Conservation (phyloP, 148 eudicot species). For the Rhododendron simsii region DNA sequence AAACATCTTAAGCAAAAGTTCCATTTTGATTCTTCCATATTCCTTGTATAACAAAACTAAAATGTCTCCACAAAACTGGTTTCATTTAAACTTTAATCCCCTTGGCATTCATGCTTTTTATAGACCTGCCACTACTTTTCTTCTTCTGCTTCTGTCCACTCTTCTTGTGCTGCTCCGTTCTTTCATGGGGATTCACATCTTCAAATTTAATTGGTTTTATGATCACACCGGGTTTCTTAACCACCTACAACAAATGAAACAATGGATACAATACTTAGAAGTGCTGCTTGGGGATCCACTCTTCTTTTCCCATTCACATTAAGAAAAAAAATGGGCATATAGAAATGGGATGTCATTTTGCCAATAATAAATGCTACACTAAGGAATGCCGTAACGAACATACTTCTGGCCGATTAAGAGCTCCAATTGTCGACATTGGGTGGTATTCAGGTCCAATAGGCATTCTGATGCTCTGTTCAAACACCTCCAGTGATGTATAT, state of each 20-base stretch:
- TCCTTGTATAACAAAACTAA: neutral
- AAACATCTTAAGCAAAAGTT: neutral
- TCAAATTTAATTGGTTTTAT: slow-evolving; percentile 70
- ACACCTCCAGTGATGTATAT: slow-evolving; percentile 60
- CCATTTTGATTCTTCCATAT: neutral
- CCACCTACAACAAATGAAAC: slow-evolving; percentile 51
- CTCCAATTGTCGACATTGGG: slow-evolving; percentile 61
- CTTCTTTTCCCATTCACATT: neutral
- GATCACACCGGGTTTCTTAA: slow-evolving; percentile 74
- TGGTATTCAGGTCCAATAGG: slow-evolving; percentile 94
- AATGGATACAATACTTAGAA: slow-evolving; percentile 3
- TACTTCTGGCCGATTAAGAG: slow-evolving; percentile 86
- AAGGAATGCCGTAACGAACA: slow-evolving; percentile 8
- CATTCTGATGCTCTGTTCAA: slow-evolving; percentile 68
- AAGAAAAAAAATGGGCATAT: neutral
- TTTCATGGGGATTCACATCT: slow-evolving; percentile 64
- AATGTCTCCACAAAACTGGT: neutral
- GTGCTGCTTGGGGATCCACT: neutral
- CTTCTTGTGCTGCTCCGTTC: slow-evolving; percentile 34
- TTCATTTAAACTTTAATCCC: slow-evolving; percentile 1
- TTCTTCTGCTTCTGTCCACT: slow-evolving; percentile 36
- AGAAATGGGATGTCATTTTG: neutral
- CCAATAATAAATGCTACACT: neutral
- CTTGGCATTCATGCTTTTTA: neutral
- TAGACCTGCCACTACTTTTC: slow-evolving; percentile 22